Conservation (phyloP, 140 eudicot genomes). For the Oenanthe javanica region DNA sequence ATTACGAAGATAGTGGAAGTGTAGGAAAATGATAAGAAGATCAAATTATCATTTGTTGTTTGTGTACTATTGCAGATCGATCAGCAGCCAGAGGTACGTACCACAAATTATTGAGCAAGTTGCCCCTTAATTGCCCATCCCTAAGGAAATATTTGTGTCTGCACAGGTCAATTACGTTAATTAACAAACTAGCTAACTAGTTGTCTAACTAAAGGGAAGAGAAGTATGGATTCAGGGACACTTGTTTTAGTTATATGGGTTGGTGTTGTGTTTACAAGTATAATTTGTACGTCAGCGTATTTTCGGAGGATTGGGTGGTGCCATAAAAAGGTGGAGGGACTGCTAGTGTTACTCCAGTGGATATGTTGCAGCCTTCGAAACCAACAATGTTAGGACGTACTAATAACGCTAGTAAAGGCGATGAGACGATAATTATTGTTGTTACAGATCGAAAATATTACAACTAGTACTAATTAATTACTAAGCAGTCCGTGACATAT, state of each 20-base stretch:
- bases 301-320: background rate
- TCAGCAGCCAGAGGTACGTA: no score
- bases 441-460: no score
- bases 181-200: background rate
- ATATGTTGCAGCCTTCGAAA: background rate
- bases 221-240: no score
- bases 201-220: no score
- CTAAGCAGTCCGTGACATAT: no score
- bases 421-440: no score
- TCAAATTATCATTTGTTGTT: background rate
- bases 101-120: background rate
- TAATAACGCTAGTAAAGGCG: no score
- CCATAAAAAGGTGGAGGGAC: background rate
- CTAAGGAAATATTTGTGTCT: background rate
- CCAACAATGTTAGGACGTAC: no score
- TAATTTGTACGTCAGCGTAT: background rate
- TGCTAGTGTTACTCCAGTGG: background rate
- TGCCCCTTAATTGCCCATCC: background rate
- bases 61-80: background rate
- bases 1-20: no score
- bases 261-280: background rate
- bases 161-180: background rate
- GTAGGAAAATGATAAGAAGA: background rate
- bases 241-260: background rate
- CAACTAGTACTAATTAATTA: no score